phyloP scores from a whole-genome alignment of 108 stramenopile species.

The Mediolabrus comicus region DNA sequence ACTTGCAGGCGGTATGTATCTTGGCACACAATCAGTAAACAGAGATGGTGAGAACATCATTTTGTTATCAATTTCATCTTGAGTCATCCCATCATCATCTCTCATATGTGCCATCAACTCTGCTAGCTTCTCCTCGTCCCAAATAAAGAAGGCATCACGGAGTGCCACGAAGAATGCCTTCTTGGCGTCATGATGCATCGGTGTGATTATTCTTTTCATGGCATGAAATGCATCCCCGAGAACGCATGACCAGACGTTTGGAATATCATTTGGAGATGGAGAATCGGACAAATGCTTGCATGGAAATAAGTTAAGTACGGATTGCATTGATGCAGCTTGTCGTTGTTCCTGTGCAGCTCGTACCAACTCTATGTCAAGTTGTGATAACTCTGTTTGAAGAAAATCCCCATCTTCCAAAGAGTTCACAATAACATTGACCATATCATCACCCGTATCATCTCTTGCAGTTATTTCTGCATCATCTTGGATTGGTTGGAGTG shows the following conservation, averaged over 20 bases:
- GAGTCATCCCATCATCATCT: background rate
- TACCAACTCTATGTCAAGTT: background rate
- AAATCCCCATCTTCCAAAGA: background rate
- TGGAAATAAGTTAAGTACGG: background rate
- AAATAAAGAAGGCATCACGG: background rate
- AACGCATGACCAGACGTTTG: background rate
- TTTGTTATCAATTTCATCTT: too few species aligned
- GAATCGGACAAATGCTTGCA: background rate
- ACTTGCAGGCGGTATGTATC: too few species aligned
- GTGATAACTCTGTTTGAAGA: too few species aligned
- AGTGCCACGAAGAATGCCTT: constrained; percentile 6
- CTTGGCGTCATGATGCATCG: constrained; percentile 2
- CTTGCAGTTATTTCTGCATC: background rate
- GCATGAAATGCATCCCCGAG: constrained; percentile 35
- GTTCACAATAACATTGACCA: background rate
- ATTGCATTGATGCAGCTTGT: background rate
- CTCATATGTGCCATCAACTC: background rate
- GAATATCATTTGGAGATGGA: background rate
- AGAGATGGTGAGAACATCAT: too few species aligned
- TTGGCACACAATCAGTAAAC: too few species aligned
- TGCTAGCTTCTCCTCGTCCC: background rate
- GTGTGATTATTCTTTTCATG: constrained; percentile 1
- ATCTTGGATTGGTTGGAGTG: background rate
- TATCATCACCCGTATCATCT: background rate
- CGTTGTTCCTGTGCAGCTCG: background rate